These are phyloP conservation scores for Bipolaris victoriae DNA, from an alignment of 2,329 filamentous ascomycete genomes.

Conservation along the genomic window DNA sequence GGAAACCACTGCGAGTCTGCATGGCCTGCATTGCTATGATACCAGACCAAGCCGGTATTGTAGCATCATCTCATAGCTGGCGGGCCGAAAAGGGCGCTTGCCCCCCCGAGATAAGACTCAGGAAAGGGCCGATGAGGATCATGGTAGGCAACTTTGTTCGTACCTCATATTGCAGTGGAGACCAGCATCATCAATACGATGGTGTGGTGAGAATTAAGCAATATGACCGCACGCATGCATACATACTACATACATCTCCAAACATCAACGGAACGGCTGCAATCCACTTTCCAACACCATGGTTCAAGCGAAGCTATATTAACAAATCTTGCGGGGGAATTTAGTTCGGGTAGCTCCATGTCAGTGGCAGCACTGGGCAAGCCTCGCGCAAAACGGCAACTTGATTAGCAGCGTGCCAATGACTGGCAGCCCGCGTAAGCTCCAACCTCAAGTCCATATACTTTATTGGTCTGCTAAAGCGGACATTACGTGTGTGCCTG, in stretches of 20 bases:
- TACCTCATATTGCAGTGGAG: constrained; percentile 17
- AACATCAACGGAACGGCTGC: neutral
- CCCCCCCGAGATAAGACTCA: constrained; percentile 16
- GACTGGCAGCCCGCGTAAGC: neutral
- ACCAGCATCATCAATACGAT: neutral
- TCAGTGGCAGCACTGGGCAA: constrained; percentile 1
- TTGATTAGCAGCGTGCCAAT: neutral
- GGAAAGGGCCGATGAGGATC: constrained; percentile 19
- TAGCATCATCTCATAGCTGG: constrained; percentile 19
- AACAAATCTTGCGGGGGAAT: neutral
- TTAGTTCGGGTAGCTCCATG: constrained; percentile 2
- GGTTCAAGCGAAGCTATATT: neutral
- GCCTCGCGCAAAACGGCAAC: constrained; percentile 4
- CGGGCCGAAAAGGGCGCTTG: constrained; percentile 19
- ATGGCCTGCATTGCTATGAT: constrained; percentile 6
- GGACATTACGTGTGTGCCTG: neutral
- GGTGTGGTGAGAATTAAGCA: neutral
- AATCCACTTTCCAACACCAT: neutral
- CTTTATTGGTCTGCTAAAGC: neutral
- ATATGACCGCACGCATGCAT: neutral
- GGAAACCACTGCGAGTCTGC: constrained; percentile 1
- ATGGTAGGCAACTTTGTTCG: constrained; percentile 25
- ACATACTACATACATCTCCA: neutral
- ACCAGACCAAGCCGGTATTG: constrained; percentile 13
- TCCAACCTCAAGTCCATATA: neutral